Evolutionary conservation across 345 rosid genomes (phyloP).

Genomic region (Corymbia maculata): DNA sequence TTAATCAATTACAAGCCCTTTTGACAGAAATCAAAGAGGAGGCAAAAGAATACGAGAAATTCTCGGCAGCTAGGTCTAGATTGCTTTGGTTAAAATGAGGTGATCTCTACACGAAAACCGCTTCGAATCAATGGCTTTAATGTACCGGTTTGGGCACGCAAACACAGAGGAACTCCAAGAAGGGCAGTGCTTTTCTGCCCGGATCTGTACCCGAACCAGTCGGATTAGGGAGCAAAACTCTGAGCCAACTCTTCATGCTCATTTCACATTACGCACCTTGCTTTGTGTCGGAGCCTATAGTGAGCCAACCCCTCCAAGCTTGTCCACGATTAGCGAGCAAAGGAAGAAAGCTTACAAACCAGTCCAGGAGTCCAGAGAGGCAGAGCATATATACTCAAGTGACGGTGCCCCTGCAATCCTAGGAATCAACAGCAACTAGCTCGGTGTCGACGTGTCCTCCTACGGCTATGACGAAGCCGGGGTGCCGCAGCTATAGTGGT

Average conservation of each 20-base stretch:
- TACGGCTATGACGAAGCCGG: background rate
- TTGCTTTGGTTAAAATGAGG: background rate
- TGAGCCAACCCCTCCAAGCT: background rate
- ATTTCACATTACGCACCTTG: background rate
- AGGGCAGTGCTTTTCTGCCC: background rate
- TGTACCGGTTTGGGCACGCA: background rate
- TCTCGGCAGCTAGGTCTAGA: background rate
- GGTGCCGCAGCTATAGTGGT: background rate
- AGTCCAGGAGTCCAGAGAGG: background rate
- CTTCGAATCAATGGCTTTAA: background rate
- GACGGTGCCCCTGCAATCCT: background rate
- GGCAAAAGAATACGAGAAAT: background rate
- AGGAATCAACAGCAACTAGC: background rate
- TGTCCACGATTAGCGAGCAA: background rate
- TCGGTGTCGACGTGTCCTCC: background rate
- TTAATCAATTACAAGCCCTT: background rate
- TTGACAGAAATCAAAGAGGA: background rate
- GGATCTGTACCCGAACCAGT: background rate
- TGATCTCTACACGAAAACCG: background rate
- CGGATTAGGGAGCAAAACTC: accelerated
- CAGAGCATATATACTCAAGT: background rate
- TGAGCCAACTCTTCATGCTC: background rate
- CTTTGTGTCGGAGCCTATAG: background rate
- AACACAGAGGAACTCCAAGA: background rate
- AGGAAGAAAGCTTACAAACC: background rate